Conservation (phyloP, 495 filamentous ascomycete genomes). For the Umbilicaria muhlenbergii region DNA sequence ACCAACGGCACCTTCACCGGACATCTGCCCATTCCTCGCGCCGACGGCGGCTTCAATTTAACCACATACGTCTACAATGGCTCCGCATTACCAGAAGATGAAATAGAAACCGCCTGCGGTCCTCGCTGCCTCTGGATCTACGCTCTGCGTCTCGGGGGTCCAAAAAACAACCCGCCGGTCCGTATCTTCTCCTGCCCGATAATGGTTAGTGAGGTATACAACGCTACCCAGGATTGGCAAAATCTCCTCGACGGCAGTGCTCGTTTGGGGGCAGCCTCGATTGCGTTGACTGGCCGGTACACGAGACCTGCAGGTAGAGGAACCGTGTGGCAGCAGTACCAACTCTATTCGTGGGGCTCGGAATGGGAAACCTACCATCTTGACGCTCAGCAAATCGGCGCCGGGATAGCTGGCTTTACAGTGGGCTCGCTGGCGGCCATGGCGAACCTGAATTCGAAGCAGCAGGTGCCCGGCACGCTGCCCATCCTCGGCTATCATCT, state of each 20-base stretch:
- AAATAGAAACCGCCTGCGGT: constrained; percentile 1
- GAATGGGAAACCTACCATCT: constrained; percentile 1
- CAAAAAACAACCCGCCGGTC: not conserved
- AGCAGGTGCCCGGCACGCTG: not conserved
- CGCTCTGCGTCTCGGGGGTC: not conserved
- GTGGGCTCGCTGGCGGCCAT: constrained; percentile 10
- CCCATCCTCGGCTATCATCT: constrained; percentile 5
- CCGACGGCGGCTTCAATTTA: constrained; percentile 1
- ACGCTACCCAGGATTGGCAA: not conserved
- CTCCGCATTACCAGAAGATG: constrained; percentile 4
- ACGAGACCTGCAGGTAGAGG: too few relatives aligned
- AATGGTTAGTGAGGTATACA: constrained; percentile 1
- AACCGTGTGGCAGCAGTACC: constrained; percentile 3
- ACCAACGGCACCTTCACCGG: constrained; percentile 6
- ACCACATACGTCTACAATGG: constrained; percentile 13
- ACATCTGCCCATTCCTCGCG: constrained; percentile 2
- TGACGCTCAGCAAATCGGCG: constrained; percentile 4
- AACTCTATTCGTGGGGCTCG: constrained; percentile 2
- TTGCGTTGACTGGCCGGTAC: constrained; percentile 7
- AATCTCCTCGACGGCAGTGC: constrained; percentile 3
- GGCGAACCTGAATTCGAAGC: constrained; percentile 1
- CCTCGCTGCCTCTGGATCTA: constrained; percentile 7
- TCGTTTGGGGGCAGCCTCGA: constrained; percentile 7
- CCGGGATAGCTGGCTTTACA: constrained; percentile 6
- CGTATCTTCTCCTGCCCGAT: constrained; percentile 8